Percentiles rank a stretch among this genome's conserved stretches.
phyloP scores from a whole-genome alignment of 2,329 filamentous ascomycete genomes.

The Seiridium unicorne region DNA sequence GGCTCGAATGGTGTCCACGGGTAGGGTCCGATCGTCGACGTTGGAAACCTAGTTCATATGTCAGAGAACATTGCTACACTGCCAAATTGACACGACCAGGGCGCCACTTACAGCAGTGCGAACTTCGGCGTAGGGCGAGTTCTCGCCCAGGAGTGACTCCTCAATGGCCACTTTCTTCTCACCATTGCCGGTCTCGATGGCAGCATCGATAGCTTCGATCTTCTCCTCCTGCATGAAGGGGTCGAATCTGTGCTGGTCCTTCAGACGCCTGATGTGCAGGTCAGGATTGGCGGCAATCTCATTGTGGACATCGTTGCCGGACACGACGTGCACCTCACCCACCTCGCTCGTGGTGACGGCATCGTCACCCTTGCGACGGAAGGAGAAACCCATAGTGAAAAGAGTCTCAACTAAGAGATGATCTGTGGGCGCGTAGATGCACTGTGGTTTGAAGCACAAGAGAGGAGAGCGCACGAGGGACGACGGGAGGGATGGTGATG shows the following conservation, averaged over 20 bases:
- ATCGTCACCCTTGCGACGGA: conserved; percentile 1
- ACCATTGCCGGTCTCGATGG: conserved; percentile 51
- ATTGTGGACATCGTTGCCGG: background rate
- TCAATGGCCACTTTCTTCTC: conserved; percentile 57
- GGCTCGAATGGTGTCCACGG: conserved; percentile 63
- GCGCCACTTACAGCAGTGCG: conserved; percentile 45
- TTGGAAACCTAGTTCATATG: background rate
- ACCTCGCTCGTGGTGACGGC: background rate
- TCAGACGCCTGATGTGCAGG: background rate
- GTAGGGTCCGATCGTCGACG: conserved; percentile 40
- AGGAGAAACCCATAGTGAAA: conserved; percentile 4
- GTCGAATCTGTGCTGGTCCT: conserved; percentile 6
- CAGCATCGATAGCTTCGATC: conserved; percentile 58
- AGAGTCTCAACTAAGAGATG: background rate
- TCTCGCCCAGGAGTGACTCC: conserved; percentile 58
- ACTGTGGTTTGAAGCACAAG: background rate
- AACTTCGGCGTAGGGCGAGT: conserved; percentile 68
- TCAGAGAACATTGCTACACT: background rate
- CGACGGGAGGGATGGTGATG: background rate
- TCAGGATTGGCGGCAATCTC: background rate
- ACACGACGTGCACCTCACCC: background rate
- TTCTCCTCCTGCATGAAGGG: conserved; percentile 53
- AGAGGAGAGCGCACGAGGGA: background rate
- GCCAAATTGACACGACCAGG: background rate
- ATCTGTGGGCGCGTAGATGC: background rate